Evolutionary conservation across 352 stramenopile species (phyloP).

Genomic region (Phytophthora parvispora): DNA sequence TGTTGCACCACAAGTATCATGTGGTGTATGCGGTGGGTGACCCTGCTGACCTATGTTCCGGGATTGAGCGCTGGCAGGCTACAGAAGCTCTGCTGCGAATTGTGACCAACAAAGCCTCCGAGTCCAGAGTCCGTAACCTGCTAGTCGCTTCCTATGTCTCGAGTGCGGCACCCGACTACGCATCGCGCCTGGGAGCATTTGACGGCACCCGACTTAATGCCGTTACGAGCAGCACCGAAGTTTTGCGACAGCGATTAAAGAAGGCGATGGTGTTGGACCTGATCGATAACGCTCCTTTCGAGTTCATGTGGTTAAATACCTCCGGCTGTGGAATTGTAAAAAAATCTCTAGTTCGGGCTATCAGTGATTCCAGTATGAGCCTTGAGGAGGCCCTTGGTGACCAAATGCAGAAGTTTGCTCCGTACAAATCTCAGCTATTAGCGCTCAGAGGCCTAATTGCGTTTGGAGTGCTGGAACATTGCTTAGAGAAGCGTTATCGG

Average conservation of each 20-base stretch:
- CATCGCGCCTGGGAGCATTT: slow-evolving; percentile 43
- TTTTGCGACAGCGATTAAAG: slow-evolving; percentile 35
- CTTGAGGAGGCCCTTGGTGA: slow-evolving; percentile 29
- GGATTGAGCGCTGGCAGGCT: slow-evolving; percentile 59
- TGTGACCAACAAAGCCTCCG: slow-evolving; percentile 4
- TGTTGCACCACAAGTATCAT: slow-evolving; percentile 90
- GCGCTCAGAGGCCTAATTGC: slow-evolving; percentile 79
- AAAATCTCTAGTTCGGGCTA: slow-evolving; percentile 37
- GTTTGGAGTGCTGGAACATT: slow-evolving; percentile 82
- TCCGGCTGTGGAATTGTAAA: slow-evolving; percentile 43
- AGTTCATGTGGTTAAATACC: slow-evolving; percentile 71
- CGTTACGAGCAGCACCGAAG: slow-evolving; percentile 15
- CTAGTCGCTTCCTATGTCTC: slow-evolving; percentile 25
- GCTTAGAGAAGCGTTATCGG: slow-evolving; percentile 86
- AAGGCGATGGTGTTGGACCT: slow-evolving; percentile 66
- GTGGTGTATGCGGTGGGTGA: slow-evolving; percentile 88
- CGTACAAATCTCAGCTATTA: slow-evolving; percentile 56
- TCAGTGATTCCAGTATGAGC: slow-evolving; percentile 39
- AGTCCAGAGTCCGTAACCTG: background rate
- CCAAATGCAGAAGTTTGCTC: slow-evolving; percentile 1
- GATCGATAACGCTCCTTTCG: slow-evolving; percentile 62
- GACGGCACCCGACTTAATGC: slow-evolving; percentile 54
- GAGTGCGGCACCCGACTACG: slow-evolving; percentile 46
- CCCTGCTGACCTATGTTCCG: slow-evolving; percentile 51
- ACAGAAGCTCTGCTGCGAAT: slow-evolving; percentile 58